Evolutionary conservation across 306 rosid species (phyloP).

Genomic region (Inga laurina): DNA sequence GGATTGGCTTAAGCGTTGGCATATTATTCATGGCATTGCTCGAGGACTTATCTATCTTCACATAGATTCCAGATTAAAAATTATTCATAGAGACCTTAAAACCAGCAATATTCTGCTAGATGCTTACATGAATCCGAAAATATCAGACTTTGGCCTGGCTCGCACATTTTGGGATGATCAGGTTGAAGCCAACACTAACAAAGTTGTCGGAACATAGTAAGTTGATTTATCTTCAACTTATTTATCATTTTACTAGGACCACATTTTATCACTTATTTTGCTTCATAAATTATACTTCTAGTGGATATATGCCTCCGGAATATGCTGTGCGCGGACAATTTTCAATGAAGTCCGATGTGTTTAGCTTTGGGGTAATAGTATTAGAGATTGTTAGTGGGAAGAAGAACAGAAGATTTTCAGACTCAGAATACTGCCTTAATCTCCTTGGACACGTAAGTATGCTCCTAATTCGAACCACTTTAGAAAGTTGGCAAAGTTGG

Average conservation of each 20-base stretch:
- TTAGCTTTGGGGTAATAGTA: slow-evolving; percentile 52
- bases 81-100: slow-evolving; percentile 58
- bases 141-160: slow-evolving; percentile 62
- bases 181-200: slow-evolving; percentile 45
- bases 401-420: slow-evolving; percentile 46
- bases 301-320: slow-evolving; percentile 60
- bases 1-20: slow-evolving; percentile 42
- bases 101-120: slow-evolving; percentile 55
- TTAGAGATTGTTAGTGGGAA: slow-evolving; percentile 56
- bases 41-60: slow-evolving; percentile 54
- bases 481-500: not conserved
- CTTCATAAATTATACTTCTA: not conserved
- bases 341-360: slow-evolving; percentile 52
- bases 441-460: slow-evolving; percentile 55
- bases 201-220: slow-evolving; percentile 60
- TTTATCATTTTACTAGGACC: not conserved
- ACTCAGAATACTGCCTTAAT: slow-evolving; percentile 33
- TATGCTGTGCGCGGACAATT: slow-evolving; percentile 43
- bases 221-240: not conserved
- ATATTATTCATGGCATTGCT: slow-evolving; percentile 48
- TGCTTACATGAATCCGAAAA: slow-evolving; percentile 45
- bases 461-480: not conserved
- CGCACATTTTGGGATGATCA: slow-evolving; percentile 50
- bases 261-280: not conserved
- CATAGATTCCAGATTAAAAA: slow-evolving; percentile 52